Evolutionary conservation across 176 grass and related monocot genomes (phyloP).

Genomic region (Puccinellia tenuiflora): DNA sequence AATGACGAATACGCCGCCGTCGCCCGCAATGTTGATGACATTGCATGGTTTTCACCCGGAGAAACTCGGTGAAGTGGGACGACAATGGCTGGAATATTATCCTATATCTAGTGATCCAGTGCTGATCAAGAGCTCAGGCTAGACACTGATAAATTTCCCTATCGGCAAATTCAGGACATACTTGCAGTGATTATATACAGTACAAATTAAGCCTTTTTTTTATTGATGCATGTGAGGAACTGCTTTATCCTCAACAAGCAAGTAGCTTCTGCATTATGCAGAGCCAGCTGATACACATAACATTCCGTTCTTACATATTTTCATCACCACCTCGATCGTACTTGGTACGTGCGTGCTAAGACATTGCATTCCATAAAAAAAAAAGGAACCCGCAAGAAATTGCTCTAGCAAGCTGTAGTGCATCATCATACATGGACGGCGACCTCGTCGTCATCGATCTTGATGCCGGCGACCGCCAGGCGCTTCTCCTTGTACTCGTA

Average conservation of each 20-base stretch:
- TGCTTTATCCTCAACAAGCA: background rate
- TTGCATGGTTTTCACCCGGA: no score
- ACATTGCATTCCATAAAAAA: background rate
- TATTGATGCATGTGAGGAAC: background rate
- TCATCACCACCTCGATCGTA: background rate
- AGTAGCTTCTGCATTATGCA: background rate
- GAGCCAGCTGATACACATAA: background rate
- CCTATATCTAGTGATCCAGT: no score
- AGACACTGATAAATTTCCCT: background rate
- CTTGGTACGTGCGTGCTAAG: background rate
- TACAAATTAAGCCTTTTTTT: no score
- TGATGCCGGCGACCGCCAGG: constrained; percentile 1
- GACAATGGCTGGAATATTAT: no score
- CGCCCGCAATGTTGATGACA: no score
- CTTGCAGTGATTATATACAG: background rate
- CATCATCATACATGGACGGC: background rate
- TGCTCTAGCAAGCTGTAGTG: background rate
- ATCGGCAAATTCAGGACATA: background rate
- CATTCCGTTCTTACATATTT: background rate
- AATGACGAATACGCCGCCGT: no score
- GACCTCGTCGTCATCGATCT: background rate
- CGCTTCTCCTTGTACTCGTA: constrained; percentile 82
- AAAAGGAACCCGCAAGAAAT: background rate
- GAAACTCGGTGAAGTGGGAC: no score
- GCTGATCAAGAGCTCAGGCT: no score